These are phyloP conservation scores for Erodium texanum DNA, from an alignment of 441 rosid genomes.

Conservation along the genomic window DNA sequence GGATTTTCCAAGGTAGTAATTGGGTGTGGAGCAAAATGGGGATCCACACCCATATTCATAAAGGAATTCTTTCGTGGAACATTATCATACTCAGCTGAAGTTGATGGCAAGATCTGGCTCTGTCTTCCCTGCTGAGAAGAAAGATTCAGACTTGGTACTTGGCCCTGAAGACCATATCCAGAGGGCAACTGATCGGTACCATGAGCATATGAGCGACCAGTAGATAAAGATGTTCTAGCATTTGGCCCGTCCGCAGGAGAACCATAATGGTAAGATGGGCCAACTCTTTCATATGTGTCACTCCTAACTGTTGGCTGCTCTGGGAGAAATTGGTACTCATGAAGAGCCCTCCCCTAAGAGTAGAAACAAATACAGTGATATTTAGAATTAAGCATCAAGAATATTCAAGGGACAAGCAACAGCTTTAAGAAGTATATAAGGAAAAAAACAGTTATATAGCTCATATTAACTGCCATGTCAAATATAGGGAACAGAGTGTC, in stretches of 20 bases:
- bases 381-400: conserved; percentile 1
- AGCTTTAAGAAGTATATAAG: neutral
- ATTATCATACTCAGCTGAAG: conserved; percentile 39
- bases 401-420: neutral
- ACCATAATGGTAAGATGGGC: conserved; percentile 35
- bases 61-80: conserved; percentile 38
- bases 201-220: conserved; percentile 34
- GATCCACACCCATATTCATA: conserved; percentile 31
- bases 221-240: conserved; percentile 34
- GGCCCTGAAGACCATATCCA: conserved; percentile 41
- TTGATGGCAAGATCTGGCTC: conserved; percentile 38
- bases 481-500: conserved; percentile 23
- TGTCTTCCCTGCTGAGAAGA: conserved; percentile 51
- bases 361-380: neutral
- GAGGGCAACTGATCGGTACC: conserved; percentile 43
- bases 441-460: neutral
- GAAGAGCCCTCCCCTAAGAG: conserved; percentile 55
- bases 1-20: conserved; percentile 38
- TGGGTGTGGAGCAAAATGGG: conserved; percentile 35
- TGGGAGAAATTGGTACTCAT: conserved; percentile 86
- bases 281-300: conserved; percentile 49
- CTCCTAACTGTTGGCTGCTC: conserved; percentile 64
- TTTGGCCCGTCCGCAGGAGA: conserved; percentile 36
- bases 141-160: conserved; percentile 54
- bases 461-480: neutral